A percentile compares a stretch with the other conserved stretches of the same genome.
Conservation (phyloP, 2,329 filamentous ascomycete species). For the Sclerotinia sclerotiorum region DNA sequence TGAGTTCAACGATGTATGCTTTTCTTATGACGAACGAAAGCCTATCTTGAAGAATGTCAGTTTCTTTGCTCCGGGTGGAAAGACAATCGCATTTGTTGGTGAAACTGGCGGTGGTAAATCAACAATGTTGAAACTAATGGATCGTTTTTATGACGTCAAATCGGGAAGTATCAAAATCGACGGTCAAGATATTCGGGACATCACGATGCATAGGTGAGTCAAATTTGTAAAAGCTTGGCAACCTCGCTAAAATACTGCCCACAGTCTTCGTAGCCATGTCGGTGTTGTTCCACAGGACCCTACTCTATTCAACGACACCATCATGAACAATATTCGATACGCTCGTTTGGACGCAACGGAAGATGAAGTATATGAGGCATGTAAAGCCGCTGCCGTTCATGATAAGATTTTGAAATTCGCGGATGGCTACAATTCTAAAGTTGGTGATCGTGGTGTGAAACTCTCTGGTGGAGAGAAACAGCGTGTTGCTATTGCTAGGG, state of each 20-base stretch:
- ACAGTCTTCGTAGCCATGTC: conserved; percentile 45
- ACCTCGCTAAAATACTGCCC: conserved; percentile 7
- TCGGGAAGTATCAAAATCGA: conserved; percentile 44
- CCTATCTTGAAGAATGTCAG: conserved; percentile 41
- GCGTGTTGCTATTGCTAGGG: conserved; percentile 81
- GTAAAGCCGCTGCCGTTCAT: conserved; percentile 56
- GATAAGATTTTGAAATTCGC: conserved; percentile 57
- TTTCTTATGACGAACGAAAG: conserved; percentile 42
- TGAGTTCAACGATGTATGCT: conserved; percentile 41
- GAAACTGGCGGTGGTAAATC: conserved; percentile 48
- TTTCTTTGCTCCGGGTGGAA: conserved; percentile 42
- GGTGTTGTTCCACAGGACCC: conserved; percentile 60
- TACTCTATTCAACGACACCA: conserved; percentile 54
- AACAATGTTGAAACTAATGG: conserved; percentile 46
- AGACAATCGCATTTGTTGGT: conserved; percentile 49
- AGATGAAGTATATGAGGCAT: conserved; percentile 47
- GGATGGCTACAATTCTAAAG: conserved; percentile 50
- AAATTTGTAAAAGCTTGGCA: conserved; percentile 46
- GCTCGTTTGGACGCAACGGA: conserved; percentile 36
- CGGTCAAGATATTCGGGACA: conserved; percentile 41
- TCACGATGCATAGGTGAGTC: conserved; percentile 50
- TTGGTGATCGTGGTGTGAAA: conserved; percentile 53
- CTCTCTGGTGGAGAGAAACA: conserved; percentile 86
- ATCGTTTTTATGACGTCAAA: conserved; percentile 49
- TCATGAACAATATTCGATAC: conserved; percentile 43